These are phyloP conservation scores for Tricholoma flavovirens DNA, from an alignment of 768 basidiomycete species.

Conservation along the genomic window DNA sequence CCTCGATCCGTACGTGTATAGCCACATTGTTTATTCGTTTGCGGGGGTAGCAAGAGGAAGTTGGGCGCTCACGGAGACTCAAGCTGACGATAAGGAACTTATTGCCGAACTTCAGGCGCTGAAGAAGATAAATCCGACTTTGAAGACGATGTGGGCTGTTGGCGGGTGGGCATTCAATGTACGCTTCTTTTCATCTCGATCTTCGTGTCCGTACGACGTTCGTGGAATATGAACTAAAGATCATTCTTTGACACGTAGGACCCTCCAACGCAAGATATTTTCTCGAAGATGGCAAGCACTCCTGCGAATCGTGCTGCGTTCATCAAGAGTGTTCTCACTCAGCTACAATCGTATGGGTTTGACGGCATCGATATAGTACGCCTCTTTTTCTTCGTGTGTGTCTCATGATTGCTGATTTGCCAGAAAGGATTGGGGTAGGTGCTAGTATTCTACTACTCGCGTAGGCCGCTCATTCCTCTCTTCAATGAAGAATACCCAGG, in stretches of 20 bases:
- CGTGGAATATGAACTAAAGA: neutral
- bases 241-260: neutral
- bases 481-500: neutral
- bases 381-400: neutral
- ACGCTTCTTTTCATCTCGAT: neutral
- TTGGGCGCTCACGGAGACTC: constrained; percentile 4
- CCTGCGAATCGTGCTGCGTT: neutral
- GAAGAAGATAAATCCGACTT: constrained; percentile 4
- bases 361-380: neutral
- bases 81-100: constrained; percentile 5
- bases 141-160: constrained; percentile 1
- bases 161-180: neutral
- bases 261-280: neutral
- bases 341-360: neutral
- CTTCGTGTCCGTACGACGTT: neutral
- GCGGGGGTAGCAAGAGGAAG: neutral
- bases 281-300: neutral
- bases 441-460: neutral
- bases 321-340: neutral
- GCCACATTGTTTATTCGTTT: neutral
- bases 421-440: neutral
- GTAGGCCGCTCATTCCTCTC: neutral
- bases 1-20: neutral
- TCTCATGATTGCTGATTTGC: neutral
- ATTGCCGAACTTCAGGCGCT: constrained; percentile 7